Base-by-base conservation (phyloP, 2,329 filamentous ascomycete species). In the Mariannaea sp. region DNA sequence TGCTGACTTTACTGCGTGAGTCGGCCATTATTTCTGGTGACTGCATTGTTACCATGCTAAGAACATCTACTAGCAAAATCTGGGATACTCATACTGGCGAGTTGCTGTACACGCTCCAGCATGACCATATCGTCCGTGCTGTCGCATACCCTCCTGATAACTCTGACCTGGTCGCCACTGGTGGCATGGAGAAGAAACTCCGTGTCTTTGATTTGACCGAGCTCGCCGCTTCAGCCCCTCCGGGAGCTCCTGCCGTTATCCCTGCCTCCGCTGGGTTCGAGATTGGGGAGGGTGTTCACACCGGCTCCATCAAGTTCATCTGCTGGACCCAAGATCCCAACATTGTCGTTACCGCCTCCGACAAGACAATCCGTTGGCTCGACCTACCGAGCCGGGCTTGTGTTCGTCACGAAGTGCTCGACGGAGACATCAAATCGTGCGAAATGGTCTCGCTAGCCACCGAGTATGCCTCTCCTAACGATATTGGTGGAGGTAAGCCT, bases 31-130 rank as follows among this genome's bases (percentile, higher is more conserved):
- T 13, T 16, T 36, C n/a, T 22, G n/a, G 24, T 20, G 14, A 16
- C 10, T 6, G 8, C 3, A n/a, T 16, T 20, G 20, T 17, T 3
- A 22, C 44, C 24, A 30, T 16, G 36, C 36, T 61, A 69, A 78
- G 65, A 77, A 56, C 20, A 8, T 13, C 33, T n/a, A 56, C 59
- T 60, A 95, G 91, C 42, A 97, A 95, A 73, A 88, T 99, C 46
- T 99, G 95, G 94, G 92, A 99, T 67, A 96, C 94, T 0, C 90
- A 95, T 68, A 94, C 90, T 1, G 95, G 95, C 65, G 92, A 97
- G 75, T 85, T 90, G 42, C 81, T 96, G 35, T 88, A 89, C 67
- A 92, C 90, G 3, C 82, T 99, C 29, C 86, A 93, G 68, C 94
- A 99, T 72, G 85, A 92, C 60, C 94, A 99, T 73, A 97, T 99